Percentiles rank a stretch among this genome's conserved stretches.
Evolutionary conservation across 2,329 filamentous ascomycete genomes (phyloP).

Genomic region (Fusarium fracticaudum): DNA sequence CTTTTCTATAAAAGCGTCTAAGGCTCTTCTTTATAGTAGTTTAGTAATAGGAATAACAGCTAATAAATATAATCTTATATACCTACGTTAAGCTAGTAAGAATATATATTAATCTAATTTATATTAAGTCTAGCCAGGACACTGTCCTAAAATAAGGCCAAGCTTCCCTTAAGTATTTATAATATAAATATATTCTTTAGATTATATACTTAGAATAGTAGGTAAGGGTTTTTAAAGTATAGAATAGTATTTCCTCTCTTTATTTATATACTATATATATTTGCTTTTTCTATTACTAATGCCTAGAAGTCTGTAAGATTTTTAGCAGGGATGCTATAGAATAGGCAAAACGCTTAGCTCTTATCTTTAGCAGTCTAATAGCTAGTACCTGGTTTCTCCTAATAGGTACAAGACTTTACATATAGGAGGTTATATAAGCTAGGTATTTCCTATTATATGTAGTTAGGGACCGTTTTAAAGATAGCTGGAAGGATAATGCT

Average conservation of each 20-base stretch:
- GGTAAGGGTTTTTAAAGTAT: neutral
- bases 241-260: neutral
- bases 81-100: constrained; percentile 9
- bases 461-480: neutral
- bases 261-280: neutral
- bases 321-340: neutral
- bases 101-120: neutral
- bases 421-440: neutral
- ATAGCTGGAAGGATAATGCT: neutral
- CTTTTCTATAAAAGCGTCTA: constrained; percentile 1
- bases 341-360: neutral
- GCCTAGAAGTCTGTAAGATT: neutral
- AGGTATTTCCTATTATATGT: neutral
- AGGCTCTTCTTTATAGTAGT: neutral
- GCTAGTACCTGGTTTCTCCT: neutral
- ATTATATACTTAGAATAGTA: neutral
- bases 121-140: neutral
- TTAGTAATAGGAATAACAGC: neutral
- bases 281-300: neutral
- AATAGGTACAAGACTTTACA: neutral
- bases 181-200: neutral
- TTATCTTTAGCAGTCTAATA: neutral
- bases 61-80: neutral
- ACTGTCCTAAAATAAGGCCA: neutral
- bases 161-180: neutral